These are phyloP conservation scores for Thelephora terrestris DNA, from an alignment of 1,284 basidiomycete species.

Conservation along the genomic window DNA sequence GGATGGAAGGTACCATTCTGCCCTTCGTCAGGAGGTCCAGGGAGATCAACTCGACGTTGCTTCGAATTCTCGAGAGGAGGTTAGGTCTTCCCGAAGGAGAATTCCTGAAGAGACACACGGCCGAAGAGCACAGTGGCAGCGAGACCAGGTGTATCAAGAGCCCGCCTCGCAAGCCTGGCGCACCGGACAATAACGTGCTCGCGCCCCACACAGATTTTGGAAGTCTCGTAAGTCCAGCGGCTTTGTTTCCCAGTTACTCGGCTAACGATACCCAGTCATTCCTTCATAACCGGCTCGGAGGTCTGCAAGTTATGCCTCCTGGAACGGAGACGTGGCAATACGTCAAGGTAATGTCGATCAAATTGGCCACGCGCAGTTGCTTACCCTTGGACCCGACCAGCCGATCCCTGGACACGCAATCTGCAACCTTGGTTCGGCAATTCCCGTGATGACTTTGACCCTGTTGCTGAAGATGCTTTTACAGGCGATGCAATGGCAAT, in stretches of 20 bases:
- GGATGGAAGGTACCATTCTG: conserved; percentile 22
- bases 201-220: conserved; percentile 31
- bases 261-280: conserved; percentile 33
- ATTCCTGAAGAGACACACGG: conserved; percentile 19
- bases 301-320: conserved; percentile 59
- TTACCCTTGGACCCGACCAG: conserved; percentile 9
- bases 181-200: conserved; percentile 19
- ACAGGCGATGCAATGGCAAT: conserved; percentile 29
- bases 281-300: conserved; percentile 61
- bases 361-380: neutral
- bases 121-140: conserved; percentile 26
- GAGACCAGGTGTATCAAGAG: conserved; percentile 30
- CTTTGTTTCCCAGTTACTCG: neutral
- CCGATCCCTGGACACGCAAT: conserved; percentile 26
- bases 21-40: conserved; percentile 26
- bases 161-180: conserved; percentile 14
- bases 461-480: too few species aligned
- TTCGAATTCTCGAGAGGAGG: conserved; percentile 22
- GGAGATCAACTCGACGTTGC: conserved; percentile 23
- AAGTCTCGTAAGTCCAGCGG: conserved; percentile 14
- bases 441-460: conserved; percentile 13
- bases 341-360: conserved; percentile 34
- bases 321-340: conserved; percentile 60
- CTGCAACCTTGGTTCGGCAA: conserved; percentile 24
- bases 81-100: conserved; percentile 24